These are phyloP conservation scores for Scedosporium boydii DNA, from an alignment of 2,329 filamentous ascomycete species.

Conservation along the genomic window DNA sequence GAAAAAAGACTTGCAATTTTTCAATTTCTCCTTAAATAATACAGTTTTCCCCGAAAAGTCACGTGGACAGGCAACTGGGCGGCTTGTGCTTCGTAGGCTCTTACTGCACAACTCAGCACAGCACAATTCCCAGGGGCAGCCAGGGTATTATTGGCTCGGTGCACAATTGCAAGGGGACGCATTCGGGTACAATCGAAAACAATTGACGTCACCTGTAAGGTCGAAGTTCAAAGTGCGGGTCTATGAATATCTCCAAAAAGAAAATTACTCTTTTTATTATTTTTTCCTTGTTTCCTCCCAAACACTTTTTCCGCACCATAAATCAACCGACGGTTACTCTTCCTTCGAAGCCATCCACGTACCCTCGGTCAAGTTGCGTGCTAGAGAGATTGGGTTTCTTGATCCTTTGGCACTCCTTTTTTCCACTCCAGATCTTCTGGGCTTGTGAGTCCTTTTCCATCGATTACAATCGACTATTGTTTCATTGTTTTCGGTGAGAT, in stretches of 20 bases:
- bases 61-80: not conserved
- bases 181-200: not conserved
- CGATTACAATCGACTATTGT: too few relatives aligned
- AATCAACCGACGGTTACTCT: slow-evolving; percentile 5
- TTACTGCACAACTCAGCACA: too few relatives aligned
- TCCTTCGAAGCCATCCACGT: not conserved
- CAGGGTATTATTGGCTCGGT: too few relatives aligned
- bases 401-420: not conserved
- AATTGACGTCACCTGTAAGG: too few relatives aligned
- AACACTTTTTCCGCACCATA: slow-evolving; percentile 5
- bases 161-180: too few relatives aligned
- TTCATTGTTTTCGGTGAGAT: too few relatives aligned
- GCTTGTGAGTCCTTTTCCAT: not conserved
- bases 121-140: too few relatives aligned
- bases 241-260: too few relatives aligned
- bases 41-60: not conserved
- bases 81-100: too few relatives aligned
- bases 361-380: slow-evolving; percentile 6
- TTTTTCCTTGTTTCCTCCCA: slow-evolving; percentile 1
- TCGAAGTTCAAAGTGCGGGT: too few relatives aligned
- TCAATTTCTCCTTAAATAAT: not conserved
- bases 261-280: too few relatives aligned
- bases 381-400: slow-evolving; percentile 1
- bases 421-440: not conserved
- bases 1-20: too few relatives aligned